These are phyloP conservation scores for Iris macrosiphon DNA, from an alignment of 106 monocot species.

Conservation along the genomic window DNA sequence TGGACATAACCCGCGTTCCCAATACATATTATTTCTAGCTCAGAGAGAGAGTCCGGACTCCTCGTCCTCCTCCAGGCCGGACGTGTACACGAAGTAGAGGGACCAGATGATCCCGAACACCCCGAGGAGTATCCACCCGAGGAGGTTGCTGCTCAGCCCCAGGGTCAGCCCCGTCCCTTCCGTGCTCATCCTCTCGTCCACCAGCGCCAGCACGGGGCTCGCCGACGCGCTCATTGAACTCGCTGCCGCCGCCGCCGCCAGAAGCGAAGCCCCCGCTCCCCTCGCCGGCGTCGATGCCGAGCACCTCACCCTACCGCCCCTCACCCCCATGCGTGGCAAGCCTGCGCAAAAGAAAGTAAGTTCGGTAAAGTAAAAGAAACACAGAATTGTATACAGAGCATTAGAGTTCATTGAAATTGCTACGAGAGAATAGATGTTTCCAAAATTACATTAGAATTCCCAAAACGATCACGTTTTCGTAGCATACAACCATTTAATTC, in stretches of 20 bases:
- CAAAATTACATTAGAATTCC: no score
- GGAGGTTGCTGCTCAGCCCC: constrained; percentile 55
- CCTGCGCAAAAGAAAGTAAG: constrained; percentile 7
- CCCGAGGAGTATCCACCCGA: constrained; percentile 47
- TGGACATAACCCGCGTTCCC: no score
- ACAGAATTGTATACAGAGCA: background rate
- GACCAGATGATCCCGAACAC: constrained; percentile 60
- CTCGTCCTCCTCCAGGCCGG: constrained; percentile 51
- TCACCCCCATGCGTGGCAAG: constrained; percentile 23
- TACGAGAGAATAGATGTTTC: no score
- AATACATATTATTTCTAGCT: background rate
- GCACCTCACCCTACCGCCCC: constrained; percentile 22
- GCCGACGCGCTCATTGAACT: constrained; percentile 18
- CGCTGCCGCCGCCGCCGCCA: constrained; percentile 22
- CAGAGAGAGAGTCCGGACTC: constrained; percentile 56
- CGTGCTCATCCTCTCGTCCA: constrained; percentile 62
- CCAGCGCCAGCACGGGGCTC: constrained; percentile 35
- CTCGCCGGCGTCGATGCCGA: constrained; percentile 7
- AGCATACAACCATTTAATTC: no score
- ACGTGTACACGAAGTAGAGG: constrained; percentile 47
- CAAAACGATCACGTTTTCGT: no score
- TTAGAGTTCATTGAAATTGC: no score
- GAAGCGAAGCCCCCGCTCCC: background rate
- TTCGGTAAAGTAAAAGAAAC: background rate
- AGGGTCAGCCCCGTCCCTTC: constrained; percentile 55